These are phyloP conservation scores for Scheffersomyces illinoinensis DNA, from an alignment of 1,139 yeast genomes.

Conservation along the genomic window DNA sequence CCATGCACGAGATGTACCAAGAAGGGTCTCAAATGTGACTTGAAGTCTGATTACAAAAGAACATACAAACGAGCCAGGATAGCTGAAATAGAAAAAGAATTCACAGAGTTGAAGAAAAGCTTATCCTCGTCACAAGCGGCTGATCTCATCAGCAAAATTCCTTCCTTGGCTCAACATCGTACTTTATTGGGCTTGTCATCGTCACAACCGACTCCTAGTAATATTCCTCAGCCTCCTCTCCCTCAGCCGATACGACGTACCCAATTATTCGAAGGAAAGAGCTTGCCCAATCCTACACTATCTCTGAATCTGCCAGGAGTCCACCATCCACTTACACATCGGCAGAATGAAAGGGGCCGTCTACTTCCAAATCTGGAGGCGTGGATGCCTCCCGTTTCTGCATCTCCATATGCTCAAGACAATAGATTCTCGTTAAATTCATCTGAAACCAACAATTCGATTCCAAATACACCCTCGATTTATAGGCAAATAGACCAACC, in stretches of 20 bases:
- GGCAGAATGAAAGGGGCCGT: not conserved
- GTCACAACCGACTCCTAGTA: not conserved
- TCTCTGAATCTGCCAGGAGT: slow-evolving; percentile 3
- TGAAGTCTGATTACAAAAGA: slow-evolving; percentile 81
- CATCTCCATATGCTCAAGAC: slow-evolving; percentile 3
- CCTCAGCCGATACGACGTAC: not conserved
- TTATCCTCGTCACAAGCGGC: slow-evolving; percentile 54
- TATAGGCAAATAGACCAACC: slow-evolving; percentile 11
- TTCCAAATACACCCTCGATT: slow-evolving; percentile 38
- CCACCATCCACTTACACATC: slow-evolving; percentile 2
- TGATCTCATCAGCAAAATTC: slow-evolving; percentile 39
- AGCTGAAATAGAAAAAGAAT: slow-evolving; percentile 81
- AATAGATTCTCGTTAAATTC: slow-evolving; percentile 13
- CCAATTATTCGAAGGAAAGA: not conserved
- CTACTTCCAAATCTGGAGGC: not conserved
- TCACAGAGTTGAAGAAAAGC: slow-evolving; percentile 62
- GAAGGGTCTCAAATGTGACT: slow-evolving; percentile 66
- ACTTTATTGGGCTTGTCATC: not conserved
- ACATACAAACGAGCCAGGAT: slow-evolving; percentile 86
- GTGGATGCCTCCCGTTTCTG: not conserved
- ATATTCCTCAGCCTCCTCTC: not conserved
- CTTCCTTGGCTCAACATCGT: slow-evolving; percentile 19
- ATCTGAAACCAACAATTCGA: slow-evolving; percentile 24
- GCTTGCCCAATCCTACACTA: not conserved
- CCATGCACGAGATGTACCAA: slow-evolving; percentile 83